Conservation (phyloP, 345 rosid genomes). For the Populus pruinosa region DNA sequence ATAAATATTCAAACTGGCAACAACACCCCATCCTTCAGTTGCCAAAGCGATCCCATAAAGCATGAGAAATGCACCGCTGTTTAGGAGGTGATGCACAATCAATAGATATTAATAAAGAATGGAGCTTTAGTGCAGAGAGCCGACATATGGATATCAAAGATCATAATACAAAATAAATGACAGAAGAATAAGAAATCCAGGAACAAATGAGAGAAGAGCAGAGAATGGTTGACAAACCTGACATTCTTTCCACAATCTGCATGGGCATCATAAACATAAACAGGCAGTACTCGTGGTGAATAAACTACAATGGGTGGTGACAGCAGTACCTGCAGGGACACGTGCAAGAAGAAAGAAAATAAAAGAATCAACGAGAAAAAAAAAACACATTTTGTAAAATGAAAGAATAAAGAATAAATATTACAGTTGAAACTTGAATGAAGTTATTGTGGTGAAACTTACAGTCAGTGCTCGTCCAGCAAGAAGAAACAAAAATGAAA, state of each 20-base stretch:
- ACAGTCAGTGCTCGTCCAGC: conserved; percentile 98
- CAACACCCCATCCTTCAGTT: conserved; percentile 99
- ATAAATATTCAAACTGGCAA: conserved; percentile 93
- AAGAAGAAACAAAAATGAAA: conserved; percentile 82
- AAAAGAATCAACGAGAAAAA: neutral
- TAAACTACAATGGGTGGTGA: conserved; percentile 99
- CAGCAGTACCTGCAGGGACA: conserved; percentile 75
- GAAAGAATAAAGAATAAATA: neutral
- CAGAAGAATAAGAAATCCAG: neutral
- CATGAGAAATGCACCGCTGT: conserved; percentile 93
- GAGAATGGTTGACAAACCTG: conserved; percentile 45
- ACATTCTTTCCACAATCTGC: conserved; percentile 97
- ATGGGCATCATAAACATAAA: conserved; percentile 96
- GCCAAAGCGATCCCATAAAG: conserved; percentile 98
- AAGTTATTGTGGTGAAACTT: conserved; percentile 26
- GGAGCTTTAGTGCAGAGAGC: neutral
- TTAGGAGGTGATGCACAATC: conserved; percentile 7
- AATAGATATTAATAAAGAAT: conserved; percentile 14
- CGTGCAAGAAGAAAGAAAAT: neutral
- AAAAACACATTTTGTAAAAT: neutral
- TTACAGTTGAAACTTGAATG: conserved; percentile 6
- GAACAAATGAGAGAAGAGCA: conserved; percentile 7
- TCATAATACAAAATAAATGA: conserved; percentile 9
- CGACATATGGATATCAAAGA: neutral
- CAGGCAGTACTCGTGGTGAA: conserved; percentile 97